A percentile compares a stretch with the other conserved stretches of the same genome.
Conservation (phyloP, 2,329 filamentous ascomycete species). For the Colletotrichum sp. region DNA sequence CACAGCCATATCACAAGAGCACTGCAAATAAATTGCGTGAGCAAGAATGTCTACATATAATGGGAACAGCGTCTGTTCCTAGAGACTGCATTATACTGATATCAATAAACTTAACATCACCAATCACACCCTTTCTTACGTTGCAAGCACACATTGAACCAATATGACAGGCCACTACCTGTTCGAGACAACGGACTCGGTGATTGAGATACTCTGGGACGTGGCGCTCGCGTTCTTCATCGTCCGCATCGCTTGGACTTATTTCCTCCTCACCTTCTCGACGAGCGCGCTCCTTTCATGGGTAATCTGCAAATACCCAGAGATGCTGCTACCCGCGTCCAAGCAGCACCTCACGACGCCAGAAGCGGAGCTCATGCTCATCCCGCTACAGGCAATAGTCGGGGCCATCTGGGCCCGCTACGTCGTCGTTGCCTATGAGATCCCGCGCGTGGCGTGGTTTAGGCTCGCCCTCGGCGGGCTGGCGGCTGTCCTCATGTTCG, state of each 20-base stretch:
- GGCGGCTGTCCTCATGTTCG: background rate
- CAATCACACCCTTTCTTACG: background rate
- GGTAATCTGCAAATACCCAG: background rate
- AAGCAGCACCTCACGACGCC: background rate
- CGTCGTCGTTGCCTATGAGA: conserved; percentile 1
- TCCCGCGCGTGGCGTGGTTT: conserved; percentile 14
- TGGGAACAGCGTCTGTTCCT: background rate
- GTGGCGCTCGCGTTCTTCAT: conserved; percentile 39
- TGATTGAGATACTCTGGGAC: conserved; percentile 42
- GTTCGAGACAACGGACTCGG: conserved; percentile 35
- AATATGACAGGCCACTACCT: conserved; percentile 13
- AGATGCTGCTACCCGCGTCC: background rate
- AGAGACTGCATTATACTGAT: background rate
- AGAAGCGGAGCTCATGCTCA: background rate
- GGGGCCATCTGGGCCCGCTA: background rate
- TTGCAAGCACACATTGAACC: background rate
- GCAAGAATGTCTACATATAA: background rate
- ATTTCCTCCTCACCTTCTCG: conserved; percentile 31
- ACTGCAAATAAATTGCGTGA: background rate
- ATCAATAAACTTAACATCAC: background rate
- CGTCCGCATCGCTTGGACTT: conserved; percentile 33
- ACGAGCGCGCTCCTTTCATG: conserved; percentile 23
- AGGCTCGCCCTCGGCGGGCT: conserved; percentile 11
- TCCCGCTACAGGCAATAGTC: background rate
- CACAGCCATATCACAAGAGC: background rate